Evolutionary conservation across 2,329 filamentous ascomycete species (phyloP), one percentile per base, ranked within the genome.

Genomic region (Pseudocercospora fuligena): DNA sequence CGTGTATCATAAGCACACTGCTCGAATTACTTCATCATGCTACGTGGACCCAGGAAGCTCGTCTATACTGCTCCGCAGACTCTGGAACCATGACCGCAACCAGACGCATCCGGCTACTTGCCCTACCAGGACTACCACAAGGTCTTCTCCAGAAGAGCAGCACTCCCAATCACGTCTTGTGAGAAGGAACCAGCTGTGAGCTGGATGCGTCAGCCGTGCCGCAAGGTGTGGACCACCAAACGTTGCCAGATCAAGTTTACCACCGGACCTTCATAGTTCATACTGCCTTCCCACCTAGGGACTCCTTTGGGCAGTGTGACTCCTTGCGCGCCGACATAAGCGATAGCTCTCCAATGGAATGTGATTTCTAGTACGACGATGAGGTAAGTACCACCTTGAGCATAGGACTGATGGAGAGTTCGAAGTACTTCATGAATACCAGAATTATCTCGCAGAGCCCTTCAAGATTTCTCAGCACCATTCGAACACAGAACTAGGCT

Each of bases 201-300:
- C 69, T 75, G 74, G 72, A 36, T 61, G 68, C 57, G 69, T 68
- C 69, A 66, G 31, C 60, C 61, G 47, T 65, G 54, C 64, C 65
- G 63, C 63, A 31, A 60, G 64, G 57, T 47, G 29, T 53, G 58
- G 36, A 40, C 40, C 60, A 40, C 49, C 23, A 61, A 70, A 21
- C 23, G 61, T 74, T 74, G 72, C 73, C 67, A 74, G 66, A 75
- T 56, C 43, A 66, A 74, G 40, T 67, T 66, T 69, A 67, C 67
- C 64, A 72, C 61, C 68, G 74, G 74, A 74, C 74, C 74, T 73
- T 75, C 74, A 75, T 75, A 75, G 74, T 75, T 72, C 74, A 75
- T 71, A 73, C 72, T 71, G 58, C 59, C 67, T 65, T 64, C 69
- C 66, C 61, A 54, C 25, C 47, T 65, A 21, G 47, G 65, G 67